phyloP scores from a whole-genome alignment of 2,329 filamentous ascomycete species.

The Sordariomycetes sp. region DNA sequence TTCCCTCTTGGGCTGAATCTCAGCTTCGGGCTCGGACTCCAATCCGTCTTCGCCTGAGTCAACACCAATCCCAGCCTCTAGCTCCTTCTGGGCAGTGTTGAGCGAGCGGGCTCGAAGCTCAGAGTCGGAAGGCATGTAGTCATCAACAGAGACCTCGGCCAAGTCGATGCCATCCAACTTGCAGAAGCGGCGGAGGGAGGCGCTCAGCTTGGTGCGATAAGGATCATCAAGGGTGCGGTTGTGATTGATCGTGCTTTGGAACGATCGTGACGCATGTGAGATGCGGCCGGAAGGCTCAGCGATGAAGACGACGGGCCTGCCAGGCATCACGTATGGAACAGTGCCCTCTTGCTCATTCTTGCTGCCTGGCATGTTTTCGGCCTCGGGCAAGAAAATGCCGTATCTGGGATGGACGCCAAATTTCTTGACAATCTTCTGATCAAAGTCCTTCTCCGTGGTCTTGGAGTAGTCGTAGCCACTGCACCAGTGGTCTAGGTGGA shows the following conservation, averaged over 20 bases:
- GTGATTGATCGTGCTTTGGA: conserved; percentile 23
- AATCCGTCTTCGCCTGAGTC: too few species aligned
- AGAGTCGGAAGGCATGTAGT: conserved; percentile 21
- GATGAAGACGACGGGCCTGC: conserved; percentile 39
- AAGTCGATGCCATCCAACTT: conserved; percentile 19
- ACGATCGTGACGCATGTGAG: conserved; percentile 37
- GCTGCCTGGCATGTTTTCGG: conserved; percentile 19
- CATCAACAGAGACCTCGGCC: conserved; percentile 21
- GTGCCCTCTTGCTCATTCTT: conserved; percentile 32
- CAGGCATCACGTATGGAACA: conserved; percentile 29
- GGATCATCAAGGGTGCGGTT: conserved; percentile 22
- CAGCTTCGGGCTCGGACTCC: conserved; percentile 15
- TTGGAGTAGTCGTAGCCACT: conserved; percentile 42
- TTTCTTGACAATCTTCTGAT: conserved; percentile 38
- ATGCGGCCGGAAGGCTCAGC: conserved; percentile 35
- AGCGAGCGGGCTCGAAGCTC: conserved; percentile 23
- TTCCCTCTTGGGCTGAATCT: too few species aligned
- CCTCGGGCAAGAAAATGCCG: conserved; percentile 38
- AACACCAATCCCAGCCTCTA: conserved; percentile 19
- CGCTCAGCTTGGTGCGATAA: conserved; percentile 22
- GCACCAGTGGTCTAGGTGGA: conserved; percentile 46
- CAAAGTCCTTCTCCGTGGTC: conserved; percentile 39
- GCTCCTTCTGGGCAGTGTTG: conserved; percentile 22
- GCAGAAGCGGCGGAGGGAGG: conserved; percentile 26
- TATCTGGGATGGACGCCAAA: conserved; percentile 42